phyloP scores from a whole-genome alignment of 2,329 filamentous ascomycete genomes.

The Trichoderma aggressivum region DNA sequence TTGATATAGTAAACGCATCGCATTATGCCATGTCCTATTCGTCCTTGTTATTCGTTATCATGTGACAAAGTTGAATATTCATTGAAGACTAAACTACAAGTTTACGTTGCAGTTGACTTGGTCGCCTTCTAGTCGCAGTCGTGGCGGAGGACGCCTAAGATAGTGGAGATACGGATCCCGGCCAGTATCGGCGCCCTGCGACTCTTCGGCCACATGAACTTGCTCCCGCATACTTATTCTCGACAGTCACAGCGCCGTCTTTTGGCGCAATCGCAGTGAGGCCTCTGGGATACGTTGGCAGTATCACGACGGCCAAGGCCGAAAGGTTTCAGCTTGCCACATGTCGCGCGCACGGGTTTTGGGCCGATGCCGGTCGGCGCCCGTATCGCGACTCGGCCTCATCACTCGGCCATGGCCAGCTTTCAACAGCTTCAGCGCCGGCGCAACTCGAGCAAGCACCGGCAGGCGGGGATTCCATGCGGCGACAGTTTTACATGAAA shows the following conservation, averaged over 20 bases:
- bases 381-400: not conserved
- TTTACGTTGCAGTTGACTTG: not conserved
- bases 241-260: not conserved
- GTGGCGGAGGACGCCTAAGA: not conserved
- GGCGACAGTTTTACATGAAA: not conserved
- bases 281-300: not conserved
- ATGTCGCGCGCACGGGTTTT: slow-evolving; percentile 10
- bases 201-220: not conserved
- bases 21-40: not conserved
- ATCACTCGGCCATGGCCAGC: not conserved
- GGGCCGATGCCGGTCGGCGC: slow-evolving; percentile 6
- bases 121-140: not conserved
- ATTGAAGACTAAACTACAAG: not conserved
- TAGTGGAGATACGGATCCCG: slow-evolving; percentile 13
- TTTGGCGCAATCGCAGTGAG: not conserved
- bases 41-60: not conserved
- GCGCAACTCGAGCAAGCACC: not conserved
- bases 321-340: not conserved
- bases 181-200: slow-evolving; percentile 4
- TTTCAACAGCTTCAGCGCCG: not conserved
- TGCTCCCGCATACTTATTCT: not conserved
- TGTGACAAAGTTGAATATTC: not conserved
- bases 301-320: not conserved
- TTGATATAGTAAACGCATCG: not conserved
- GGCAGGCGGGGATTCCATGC: not conserved